phyloP scores from a whole-genome alignment of 371 early-diverging fungal genomes.

The Haplosporangium sp. region DNA sequence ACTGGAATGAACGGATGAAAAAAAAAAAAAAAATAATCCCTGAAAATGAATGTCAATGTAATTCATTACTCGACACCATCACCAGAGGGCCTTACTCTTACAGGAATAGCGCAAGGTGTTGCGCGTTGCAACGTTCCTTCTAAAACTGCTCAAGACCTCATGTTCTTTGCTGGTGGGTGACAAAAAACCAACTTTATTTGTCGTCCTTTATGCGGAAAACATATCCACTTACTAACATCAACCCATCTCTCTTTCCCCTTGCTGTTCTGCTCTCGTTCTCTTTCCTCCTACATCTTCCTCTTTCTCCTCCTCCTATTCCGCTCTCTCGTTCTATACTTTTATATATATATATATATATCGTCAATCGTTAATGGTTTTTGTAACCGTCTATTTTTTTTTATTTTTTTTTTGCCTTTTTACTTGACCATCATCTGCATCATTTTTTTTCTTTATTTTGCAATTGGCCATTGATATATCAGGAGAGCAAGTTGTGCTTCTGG shows the following conservation, averaged over 20 bases:
- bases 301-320: background rate
- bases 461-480: slow-evolving; percentile 11
- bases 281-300: slow-evolving; percentile 1
- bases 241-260: background rate
- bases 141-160: slow-evolving; percentile 9
- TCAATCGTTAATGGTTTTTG: no score
- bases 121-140: slow-evolving; percentile 12
- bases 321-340: no score
- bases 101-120: slow-evolving; percentile 18
- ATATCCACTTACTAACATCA: background rate
- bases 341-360: background rate
- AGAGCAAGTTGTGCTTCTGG: slow-evolving; percentile 26
- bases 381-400: no score
- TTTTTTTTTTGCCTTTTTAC: background rate
- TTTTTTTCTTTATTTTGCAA: background rate
- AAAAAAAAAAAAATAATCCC: no score
- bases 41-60: slow-evolving; percentile 31
- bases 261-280: background rate
- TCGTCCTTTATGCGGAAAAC: no score
- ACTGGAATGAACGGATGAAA: background rate
- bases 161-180: slow-evolving; percentile 19
- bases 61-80: background rate
- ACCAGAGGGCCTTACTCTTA: slow-evolving; percentile 8
- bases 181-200: no score
- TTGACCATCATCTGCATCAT: background rate